Conservation (phyloP, 192 early-diverging fungal genomes). For the Pilaira anomala region DNA sequence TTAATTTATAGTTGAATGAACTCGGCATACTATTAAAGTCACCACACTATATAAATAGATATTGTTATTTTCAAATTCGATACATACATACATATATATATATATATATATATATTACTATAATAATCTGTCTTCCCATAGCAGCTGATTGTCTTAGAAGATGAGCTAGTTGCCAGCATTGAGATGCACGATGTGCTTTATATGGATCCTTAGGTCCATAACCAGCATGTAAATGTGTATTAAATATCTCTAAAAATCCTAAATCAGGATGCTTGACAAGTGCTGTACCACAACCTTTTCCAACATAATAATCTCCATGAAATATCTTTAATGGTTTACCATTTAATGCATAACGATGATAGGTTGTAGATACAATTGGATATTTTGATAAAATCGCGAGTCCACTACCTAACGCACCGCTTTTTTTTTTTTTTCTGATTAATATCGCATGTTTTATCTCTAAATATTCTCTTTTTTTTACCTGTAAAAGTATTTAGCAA, state of each 20-base stretch:
- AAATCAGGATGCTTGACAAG: constrained; percentile 46
- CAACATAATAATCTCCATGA: constrained; percentile 56
- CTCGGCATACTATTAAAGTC: constrained; percentile 50
- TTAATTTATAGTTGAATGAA: constrained; percentile 37
- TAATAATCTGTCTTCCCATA: constrained; percentile 51
- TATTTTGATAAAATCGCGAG: constrained; percentile 43
- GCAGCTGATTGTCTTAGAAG: constrained; percentile 40
- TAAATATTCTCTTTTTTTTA: constrained; percentile 16
- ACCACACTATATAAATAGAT: constrained; percentile 33
- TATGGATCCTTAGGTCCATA: constrained; percentile 50
- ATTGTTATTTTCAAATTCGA: not conserved
- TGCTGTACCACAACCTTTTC: constrained; percentile 49
- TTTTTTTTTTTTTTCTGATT: too few species aligned
- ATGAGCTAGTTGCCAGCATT: constrained; percentile 51
- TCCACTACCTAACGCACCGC: constrained; percentile 42
- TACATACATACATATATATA: too few species aligned
- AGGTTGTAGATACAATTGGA: constrained; percentile 42
- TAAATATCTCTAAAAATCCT: constrained; percentile 54
- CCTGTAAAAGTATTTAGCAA: constrained; percentile 42
- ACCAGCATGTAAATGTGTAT: constrained; percentile 56
- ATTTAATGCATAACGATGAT: constrained; percentile 43
- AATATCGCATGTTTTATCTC: too few species aligned
- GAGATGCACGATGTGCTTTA: constrained; percentile 43
- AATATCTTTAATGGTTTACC: constrained; percentile 49
- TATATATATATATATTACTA: constrained; percentile 33